Evolutionary conservation across 352 stramenopile species (phyloP), one percentile per base, ranked within the genome.

Genomic region (Hyaloperonospora brassicae): DNA sequence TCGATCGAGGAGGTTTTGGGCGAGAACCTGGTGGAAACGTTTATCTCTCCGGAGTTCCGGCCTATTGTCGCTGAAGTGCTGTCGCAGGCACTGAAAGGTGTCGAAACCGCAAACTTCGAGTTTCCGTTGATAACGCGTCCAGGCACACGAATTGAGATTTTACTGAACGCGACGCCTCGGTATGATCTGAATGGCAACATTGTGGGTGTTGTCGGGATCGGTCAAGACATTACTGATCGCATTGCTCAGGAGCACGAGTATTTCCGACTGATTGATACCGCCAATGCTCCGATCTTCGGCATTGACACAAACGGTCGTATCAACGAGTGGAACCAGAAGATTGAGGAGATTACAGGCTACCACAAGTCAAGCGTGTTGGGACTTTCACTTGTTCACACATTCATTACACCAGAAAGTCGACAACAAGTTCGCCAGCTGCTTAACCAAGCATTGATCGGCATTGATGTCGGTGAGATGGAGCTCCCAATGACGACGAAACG

Each of bases 301-400:
- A 72, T 91, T 36, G 79, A 97, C 57, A 87, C 81, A 25, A 70
- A 80, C 70, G 82, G 84, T 17, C 75, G 72, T 49, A 84, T 93
- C 52, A 92, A 90, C 54, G 79, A 90, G 47, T 93, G 81, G 84
- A 93, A 94, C 57, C 71, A 89, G 52, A 93, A 91, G 62, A 91
- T 92, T 24, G 78, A 87, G 44, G 72, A 89, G 31, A 92, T 91
- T 49, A 94, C 82, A 9, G 82, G 80, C 12, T 88, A 87, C 43
- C 68, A 83, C 52, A 89, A 90, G 54, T 76, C 70, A 1, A 70
- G 62, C 5, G 78, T 94, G 4, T 52, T 91, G 12, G 79, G 76
- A 1, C 54, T 87, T 22, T 90, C 79, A 5, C 59, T 93, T 7
- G 82, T 92, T 9, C 69, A 93, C 36, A 79, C 75, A 5, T 93